These are phyloP conservation scores for Dictyostelium firmibasis DNA, from an alignment of 78 protist genomes.

Conservation along the genomic window DNA sequence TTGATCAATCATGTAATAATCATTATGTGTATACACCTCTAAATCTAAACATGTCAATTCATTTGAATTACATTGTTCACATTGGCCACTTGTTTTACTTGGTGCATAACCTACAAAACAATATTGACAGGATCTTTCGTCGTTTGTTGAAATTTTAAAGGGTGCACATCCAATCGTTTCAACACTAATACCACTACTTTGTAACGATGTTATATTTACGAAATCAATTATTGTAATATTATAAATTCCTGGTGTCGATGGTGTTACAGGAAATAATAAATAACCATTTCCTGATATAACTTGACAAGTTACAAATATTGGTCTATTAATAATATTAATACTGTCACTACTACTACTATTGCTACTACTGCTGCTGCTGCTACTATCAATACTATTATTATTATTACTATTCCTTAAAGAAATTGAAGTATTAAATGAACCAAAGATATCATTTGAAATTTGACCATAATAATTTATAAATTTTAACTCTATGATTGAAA, in stretches of 20 bases:
- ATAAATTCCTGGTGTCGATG: background rate
- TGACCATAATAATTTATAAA: background rate
- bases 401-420: background rate
- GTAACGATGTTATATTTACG: background rate
- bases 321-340: background rate
- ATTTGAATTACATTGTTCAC: background rate
- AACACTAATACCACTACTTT: background rate
- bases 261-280: background rate
- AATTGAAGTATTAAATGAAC: background rate
- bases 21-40: background rate
- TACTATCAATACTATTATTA: background rate
- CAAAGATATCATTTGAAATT: background rate
- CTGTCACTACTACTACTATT: background rate
- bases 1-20: background rate
- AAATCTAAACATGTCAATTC: background rate
- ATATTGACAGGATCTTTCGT: background rate
- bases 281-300: background rate
- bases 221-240: background rate
- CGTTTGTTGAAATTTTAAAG: background rate
- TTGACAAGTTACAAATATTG: background rate
- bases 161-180: background rate
- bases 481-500: background rate
- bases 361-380: background rate
- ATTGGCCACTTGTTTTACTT: background rate
- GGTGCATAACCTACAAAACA: background rate